Base-by-base conservation (phyloP, 148 eudicot genomes). In the Nepenthes gracilis region DNA sequence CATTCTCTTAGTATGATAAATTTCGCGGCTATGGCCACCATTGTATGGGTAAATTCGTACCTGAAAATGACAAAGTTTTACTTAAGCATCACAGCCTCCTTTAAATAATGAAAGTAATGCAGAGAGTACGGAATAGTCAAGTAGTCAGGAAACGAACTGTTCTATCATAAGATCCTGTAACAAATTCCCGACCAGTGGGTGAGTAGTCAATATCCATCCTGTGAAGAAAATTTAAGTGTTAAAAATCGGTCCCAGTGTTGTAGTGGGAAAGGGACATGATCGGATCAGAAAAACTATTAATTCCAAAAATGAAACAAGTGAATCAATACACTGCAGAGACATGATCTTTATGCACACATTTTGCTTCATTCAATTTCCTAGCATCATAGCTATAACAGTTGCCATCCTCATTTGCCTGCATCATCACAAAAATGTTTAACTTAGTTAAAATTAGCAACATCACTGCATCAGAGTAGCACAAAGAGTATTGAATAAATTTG, bases 121-220 rank as follows among this genome's bases (percentile, higher is more conserved):
- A 33, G 58, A 5, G 5, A 54, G 57, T 54, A 49, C 15, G 11
- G n/a, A 49, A 49, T 49, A 49, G 3, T 10, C 15, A 5, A 35
- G 32, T 9, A n/a, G 35, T 4, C n/a, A 35, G 23, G 55, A 33
- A 61, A 84, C 95, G 79, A 65, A 93, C 99, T 12, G 92, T 79
- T 81, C 95, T 82, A 66, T 93, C 99, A 74, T 93, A 93, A 35
- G 99, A 93, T 67, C 99, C 99, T 15, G 99, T 93, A 37, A 93
- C 99, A 72, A 93, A 93, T 75, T 93, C 99, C 10, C 97, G 95
- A 52, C 99, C 99, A 62, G 96, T 93, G 61, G 99, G 96, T 50
- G 99, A 93, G 67, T 84, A 93, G 74, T 93, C 99, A 67, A 93
- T 89, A 68, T 93, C 99, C 99, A 93, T 81, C 66, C 99, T 93